phyloP scores from a whole-genome alignment of 192 early-diverging fungal species.

The Pilaira anomala region DNA sequence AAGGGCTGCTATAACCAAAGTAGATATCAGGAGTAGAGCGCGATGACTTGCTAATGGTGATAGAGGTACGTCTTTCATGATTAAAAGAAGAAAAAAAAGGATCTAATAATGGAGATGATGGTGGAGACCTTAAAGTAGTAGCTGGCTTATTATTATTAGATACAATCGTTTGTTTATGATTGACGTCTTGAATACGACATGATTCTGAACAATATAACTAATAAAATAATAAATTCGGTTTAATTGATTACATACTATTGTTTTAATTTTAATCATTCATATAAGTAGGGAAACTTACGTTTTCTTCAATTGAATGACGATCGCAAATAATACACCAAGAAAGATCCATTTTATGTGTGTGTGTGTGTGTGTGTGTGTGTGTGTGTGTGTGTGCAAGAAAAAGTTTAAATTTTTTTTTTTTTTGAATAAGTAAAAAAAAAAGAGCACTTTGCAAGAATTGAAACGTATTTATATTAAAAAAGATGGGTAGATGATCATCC shows the following conservation, averaged over 20 bases:
- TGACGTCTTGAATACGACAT: conserved; percentile 12
- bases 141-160: neutral
- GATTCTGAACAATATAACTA: conserved; percentile 13
- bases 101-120: conserved; percentile 7
- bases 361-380: too few relatives aligned
- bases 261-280: neutral
- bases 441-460: too few relatives aligned
- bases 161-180: neutral
- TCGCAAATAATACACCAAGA: conserved; percentile 19
- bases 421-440: too few relatives aligned
- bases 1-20: neutral
- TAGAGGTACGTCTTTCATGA: conserved; percentile 11
- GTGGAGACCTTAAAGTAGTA: neutral
- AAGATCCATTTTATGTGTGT: conserved; percentile 8
- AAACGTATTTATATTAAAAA: too few relatives aligned
- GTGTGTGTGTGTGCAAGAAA: too few relatives aligned
- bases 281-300: conserved; percentile 1
- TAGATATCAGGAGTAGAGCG: neutral
- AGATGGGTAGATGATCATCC: too few relatives aligned
- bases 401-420: too few relatives aligned
- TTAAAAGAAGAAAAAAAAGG: conserved; percentile 10
- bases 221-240: too few relatives aligned
- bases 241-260: neutral
- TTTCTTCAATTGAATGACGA: conserved; percentile 10
- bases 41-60: neutral